These are phyloP conservation scores for Nicotiana undulata DNA, from an alignment of 257 asterid species.

Conservation along the genomic window DNA sequence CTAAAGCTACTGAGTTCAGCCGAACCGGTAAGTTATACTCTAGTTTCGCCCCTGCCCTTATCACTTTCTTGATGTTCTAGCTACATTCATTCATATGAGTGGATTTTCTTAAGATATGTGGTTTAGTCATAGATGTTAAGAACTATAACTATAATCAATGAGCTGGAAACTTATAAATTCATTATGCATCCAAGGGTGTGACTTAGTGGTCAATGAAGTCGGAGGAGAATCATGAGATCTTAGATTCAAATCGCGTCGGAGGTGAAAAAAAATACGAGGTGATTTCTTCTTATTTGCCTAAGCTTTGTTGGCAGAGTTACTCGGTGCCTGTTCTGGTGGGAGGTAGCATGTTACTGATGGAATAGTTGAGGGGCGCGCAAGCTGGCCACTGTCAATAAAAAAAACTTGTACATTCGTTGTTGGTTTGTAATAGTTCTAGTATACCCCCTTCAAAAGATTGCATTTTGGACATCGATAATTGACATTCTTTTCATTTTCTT, in stretches of 20 bases:
- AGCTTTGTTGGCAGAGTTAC: too few relatives aligned
- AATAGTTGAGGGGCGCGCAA: too few relatives aligned
- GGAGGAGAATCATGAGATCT: too few relatives aligned
- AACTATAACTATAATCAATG: not conserved
- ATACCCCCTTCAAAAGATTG: not conserved
- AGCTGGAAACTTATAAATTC: not conserved
- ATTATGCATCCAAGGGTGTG: not conserved
- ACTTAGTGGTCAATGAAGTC: too few relatives aligned
- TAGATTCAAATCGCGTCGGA: too few relatives aligned
- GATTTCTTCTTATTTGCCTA: too few relatives aligned
- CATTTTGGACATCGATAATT: not conserved
- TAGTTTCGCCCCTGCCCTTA: not conserved
- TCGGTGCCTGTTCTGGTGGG: too few relatives aligned
- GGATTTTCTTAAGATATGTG: not conserved
- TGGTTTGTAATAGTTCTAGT: not conserved
- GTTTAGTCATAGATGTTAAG: not conserved
- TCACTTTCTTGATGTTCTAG: not conserved
- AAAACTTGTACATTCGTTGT: not conserved
- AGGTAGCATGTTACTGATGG: too few relatives aligned
- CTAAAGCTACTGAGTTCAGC: too few relatives aligned
- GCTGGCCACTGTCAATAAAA: too few relatives aligned
- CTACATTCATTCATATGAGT: not conserved
- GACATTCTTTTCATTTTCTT: not conserved
- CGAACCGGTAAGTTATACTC: too few relatives aligned
- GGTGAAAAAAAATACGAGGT: too few relatives aligned